Base-by-base conservation (phyloP, 2,329 filamentous ascomycete species). In the Didymella lethalis region DNA sequence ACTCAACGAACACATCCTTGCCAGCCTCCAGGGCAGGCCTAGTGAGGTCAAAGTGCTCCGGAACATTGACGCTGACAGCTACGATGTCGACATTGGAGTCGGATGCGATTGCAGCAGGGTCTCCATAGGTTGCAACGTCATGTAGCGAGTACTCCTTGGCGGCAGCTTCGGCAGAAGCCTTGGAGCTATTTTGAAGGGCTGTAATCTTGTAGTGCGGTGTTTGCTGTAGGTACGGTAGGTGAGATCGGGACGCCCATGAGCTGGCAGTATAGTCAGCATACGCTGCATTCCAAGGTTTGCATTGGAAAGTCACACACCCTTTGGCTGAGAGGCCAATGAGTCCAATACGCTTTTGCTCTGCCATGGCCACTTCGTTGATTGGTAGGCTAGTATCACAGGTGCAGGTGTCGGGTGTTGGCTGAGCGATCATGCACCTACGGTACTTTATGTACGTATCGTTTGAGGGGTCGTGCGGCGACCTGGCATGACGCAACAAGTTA, bases 151-250 rank as follows among this genome's bases (percentile, higher is more conserved):
- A 80, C 0, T 67, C 65, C 11, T 70, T 44, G 0, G 75, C 70
- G 4, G 83, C 79, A 16, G 68, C 74, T 45, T 75, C 62, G 0
- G 82, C 81, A 1, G 79, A 78, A 7, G 78, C 74, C 36, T 78
- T 69, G 11, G 74, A 79, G 18, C 79, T 81, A 69, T 85, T 85
- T 63, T 80, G 79, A 1, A 85, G 73, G 7, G 82, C 83, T n/a
- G 79, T 77, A 57, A 85, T 79, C 29, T 79, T 71, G 67, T 83
- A 84, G 6, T 76, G 70, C 3, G 73, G 50, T 1, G 72, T 72
- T 2, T 68, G 66, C 11, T 63, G 64, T 2, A 79, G 55, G 28
- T 76, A 75, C 1, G 73, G 77, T 0, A 82, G 66, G 56, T 83
- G 80, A 5, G 79, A 71, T 8, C 41, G 41, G 4, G 67, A 64